Base-by-base conservation (phyloP, 192 early-diverging fungal species). In the Podochytrium sp. region DNA sequence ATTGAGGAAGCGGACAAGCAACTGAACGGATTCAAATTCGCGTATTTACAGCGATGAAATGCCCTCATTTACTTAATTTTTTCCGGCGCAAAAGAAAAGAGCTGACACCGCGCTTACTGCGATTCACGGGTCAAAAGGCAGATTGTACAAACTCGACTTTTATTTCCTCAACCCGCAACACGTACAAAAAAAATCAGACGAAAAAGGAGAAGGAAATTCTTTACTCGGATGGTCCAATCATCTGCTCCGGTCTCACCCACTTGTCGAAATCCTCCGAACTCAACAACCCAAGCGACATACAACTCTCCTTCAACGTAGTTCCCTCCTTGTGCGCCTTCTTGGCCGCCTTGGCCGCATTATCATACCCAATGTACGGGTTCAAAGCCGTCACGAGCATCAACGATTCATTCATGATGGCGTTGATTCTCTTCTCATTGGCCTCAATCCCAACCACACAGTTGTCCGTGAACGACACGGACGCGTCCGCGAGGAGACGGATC, bases 341-440 rank as follows among this genome's bases (percentile, higher is more conserved):
- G 62, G 98, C 96, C 39, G 91, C 91, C 75, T 94, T 91, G 58
- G 98, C 96, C 29, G 98, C 96, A 42, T 86, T 84, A 57, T 87
- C 86, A 56, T 87, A 87, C 7, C 96, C 98, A 85, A 99, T 98
- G 77, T 98, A 86, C 37, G 95, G 95, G 89, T 99, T 99, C 43
- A 99, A 86, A 23, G 98, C 96, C 63, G 98, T 99, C 56, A 99
- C 98, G 74, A 99, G 89, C 98, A 98, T 98, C 61, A 98, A 85
- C 41, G 90, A 94, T 83, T 97, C 92, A 63, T 98, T 88, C 83
- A 98, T 90, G 76, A 96, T 87, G 56, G 80, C 79, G 43, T 87
- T 85, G 83, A 99, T 98, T 75, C 91, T 90, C 75, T 92, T 86
- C 86, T 95, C 91, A 87, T 98, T 96, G 42, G 97, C 91, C 73